Evolutionary conservation across 257 asterid genomes (phyloP).

Genomic region (Paulownia fortunei): DNA sequence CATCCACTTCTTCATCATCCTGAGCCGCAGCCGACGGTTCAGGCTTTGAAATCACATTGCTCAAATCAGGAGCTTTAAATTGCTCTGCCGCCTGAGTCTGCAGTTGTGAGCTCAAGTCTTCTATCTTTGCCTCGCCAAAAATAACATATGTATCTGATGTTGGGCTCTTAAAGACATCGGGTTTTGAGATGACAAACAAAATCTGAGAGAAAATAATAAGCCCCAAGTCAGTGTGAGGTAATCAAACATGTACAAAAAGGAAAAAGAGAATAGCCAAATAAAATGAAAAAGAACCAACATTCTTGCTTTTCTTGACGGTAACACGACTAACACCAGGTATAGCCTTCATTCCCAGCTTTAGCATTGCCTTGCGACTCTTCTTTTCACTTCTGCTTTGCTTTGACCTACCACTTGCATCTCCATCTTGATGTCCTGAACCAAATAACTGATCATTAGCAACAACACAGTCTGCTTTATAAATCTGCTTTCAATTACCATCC

Average conservation of each 20-base stretch:
- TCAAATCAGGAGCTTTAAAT: slow-evolving; percentile 73
- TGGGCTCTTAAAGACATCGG: slow-evolving; percentile 86
- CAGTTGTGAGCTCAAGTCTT: slow-evolving; percentile 85
- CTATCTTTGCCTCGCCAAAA: slow-evolving; percentile 87
- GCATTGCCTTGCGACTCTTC: slow-evolving; percentile 53
- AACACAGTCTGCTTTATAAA: neutral
- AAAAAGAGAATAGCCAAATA: neutral
- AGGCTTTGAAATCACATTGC: slow-evolving; percentile 53
- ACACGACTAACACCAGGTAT: slow-evolving; percentile 43
- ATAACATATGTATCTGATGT: slow-evolving; percentile 73
- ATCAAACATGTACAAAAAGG: neutral
- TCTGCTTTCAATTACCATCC: neutral
- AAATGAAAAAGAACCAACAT: slow-evolving; percentile 19
- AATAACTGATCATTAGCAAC: neutral
- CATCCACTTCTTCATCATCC: slow-evolving; percentile 77
- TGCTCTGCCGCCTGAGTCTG: slow-evolving; percentile 90
- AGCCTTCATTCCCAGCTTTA: slow-evolving; percentile 47
- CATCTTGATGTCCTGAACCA: slow-evolving; percentile 35
- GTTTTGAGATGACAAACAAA: slow-evolving; percentile 73
- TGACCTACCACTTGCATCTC: slow-evolving; percentile 36
- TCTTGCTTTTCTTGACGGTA: slow-evolving; percentile 49
- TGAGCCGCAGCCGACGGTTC: slow-evolving; percentile 48
- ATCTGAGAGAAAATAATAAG: slow-evolving; percentile 42
- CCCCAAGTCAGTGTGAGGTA: neutral
- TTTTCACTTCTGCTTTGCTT: slow-evolving; percentile 52